phyloP scores from a whole-genome alignment of 352 stramenopile species.

The Globisporangium ultimum region DNA sequence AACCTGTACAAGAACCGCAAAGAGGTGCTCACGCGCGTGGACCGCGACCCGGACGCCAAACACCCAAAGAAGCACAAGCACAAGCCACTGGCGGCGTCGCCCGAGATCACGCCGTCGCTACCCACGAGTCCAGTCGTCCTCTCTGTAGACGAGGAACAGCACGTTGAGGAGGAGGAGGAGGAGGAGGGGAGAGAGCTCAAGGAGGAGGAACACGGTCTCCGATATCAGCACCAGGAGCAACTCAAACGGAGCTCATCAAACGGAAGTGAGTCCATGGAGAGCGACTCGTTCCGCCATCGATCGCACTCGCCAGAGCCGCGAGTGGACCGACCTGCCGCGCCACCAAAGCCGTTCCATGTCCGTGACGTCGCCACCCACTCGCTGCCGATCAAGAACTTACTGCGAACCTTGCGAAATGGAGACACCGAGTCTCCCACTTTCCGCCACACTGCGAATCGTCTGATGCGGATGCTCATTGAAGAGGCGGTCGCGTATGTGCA shows the following conservation, averaged over 20 bases:
- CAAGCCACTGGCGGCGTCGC: neutral
- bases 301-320: neutral
- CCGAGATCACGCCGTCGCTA: neutral
- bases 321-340: neutral
- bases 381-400: slow-evolving; percentile 21
- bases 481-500: slow-evolving; percentile 30
- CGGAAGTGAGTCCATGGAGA: slow-evolving; percentile 1
- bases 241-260: too few species aligned
- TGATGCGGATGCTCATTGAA: slow-evolving; percentile 36
- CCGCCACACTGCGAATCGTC: slow-evolving; percentile 21
- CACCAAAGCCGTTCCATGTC: slow-evolving; percentile 19
- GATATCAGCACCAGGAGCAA: too few species aligned
- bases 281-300: neutral
- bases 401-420: slow-evolving; percentile 18
- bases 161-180: too few species aligned
- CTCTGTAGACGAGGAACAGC: neutral
- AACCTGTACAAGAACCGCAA: slow-evolving; percentile 58
- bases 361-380: slow-evolving; percentile 26
- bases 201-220: neutral
- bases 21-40: slow-evolving; percentile 36
- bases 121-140: neutral
- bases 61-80: slow-evolving; percentile 17
- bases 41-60: slow-evolving; percentile 21
- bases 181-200: too few species aligned
- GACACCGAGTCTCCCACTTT: slow-evolving; percentile 19